Evolutionary conservation across 2,329 filamentous ascomycete species (phyloP).

Genomic region (Neopestalotiopsis clavispora): DNA sequence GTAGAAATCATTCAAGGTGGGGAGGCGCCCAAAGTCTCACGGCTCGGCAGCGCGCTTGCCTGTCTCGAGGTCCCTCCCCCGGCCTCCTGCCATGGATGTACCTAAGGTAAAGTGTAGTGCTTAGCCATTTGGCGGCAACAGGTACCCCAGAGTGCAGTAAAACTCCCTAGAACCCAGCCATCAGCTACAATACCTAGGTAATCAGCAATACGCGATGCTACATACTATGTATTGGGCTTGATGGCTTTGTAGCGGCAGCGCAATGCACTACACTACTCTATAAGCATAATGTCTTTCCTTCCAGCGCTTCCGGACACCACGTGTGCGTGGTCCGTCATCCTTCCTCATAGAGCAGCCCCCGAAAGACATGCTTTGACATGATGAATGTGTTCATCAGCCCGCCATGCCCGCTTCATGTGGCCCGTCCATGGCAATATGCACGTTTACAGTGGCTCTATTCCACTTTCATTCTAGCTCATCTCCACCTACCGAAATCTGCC

Average conservation of each 20-base stretch:
- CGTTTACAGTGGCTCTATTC: neutral
- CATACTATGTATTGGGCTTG: too few relatives aligned
- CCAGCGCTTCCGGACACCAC: neutral
- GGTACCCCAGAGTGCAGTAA: neutral
- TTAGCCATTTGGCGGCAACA: neutral
- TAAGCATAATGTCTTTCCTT: neutral
- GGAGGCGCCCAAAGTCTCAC: neutral
- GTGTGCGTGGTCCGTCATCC: neutral
- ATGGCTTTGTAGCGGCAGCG: too few relatives aligned
- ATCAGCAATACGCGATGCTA: neutral
- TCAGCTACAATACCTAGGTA: neutral
- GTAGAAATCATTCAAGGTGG: neutral
- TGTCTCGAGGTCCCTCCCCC: too few relatives aligned
- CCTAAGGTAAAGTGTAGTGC: neutral
- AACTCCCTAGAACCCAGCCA: neutral
- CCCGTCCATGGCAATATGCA: neutral
- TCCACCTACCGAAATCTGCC: constrained; percentile 10
- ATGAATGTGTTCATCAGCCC: too few relatives aligned
- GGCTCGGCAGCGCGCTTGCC: neutral
- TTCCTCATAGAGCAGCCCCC: neutral
- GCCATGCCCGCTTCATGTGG: too few relatives aligned
- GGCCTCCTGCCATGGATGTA: neutral
- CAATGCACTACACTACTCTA: too few relatives aligned
- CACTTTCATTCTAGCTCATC: neutral
- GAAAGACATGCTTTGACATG: too few relatives aligned